These are phyloP conservation scores for Schizonepeta tenuifolia DNA, from an alignment of 257 asterid species.

Conservation along the genomic window DNA sequence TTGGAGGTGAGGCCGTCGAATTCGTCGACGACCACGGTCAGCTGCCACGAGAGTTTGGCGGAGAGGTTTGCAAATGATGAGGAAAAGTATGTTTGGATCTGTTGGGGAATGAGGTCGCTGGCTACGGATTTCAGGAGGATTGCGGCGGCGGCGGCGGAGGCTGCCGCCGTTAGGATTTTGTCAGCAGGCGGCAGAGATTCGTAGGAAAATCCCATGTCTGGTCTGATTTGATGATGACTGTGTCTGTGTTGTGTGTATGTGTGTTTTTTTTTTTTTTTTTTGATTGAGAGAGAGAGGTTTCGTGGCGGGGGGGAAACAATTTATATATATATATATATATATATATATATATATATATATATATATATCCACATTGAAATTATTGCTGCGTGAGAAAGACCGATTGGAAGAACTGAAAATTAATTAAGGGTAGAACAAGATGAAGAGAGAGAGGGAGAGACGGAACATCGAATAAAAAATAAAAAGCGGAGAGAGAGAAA, in stretches of 20 bases:
- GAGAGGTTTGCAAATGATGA: slow-evolving; percentile 48
- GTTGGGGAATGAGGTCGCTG: slow-evolving; percentile 57
- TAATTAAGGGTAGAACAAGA: too few relatives aligned
- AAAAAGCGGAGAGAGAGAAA: too few relatives aligned
- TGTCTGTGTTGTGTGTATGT: not conserved
- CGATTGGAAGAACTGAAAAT: too few relatives aligned
- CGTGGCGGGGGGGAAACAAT: not conserved
- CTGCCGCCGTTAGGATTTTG: slow-evolving; percentile 52
- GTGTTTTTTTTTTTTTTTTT: too few relatives aligned
- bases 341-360: too few relatives aligned
- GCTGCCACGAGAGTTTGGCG: slow-evolving; percentile 51
- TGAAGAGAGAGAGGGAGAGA: too few relatives aligned
- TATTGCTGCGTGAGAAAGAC: too few relatives aligned
- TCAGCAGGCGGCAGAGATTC: slow-evolving; percentile 51
- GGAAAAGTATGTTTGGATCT: slow-evolving; percentile 44
- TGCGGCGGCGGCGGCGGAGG: slow-evolving; percentile 52
- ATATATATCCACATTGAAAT: too few relatives aligned
- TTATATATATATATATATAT: too few relatives aligned
- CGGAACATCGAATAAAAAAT: too few relatives aligned
- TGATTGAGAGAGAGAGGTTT: not conserved
- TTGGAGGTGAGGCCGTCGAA: slow-evolving; percentile 71
- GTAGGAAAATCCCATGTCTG: slow-evolving; percentile 33
- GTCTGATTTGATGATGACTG: not conserved
- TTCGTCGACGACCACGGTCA: slow-evolving; percentile 65
- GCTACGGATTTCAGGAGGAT: slow-evolving; percentile 57